A percentile compares a stretch with the other conserved stretches of the same genome.
Evolutionary conservation across 129 eudicot genomes (phyloP).

Genomic region (Flaveria robusta): DNA sequence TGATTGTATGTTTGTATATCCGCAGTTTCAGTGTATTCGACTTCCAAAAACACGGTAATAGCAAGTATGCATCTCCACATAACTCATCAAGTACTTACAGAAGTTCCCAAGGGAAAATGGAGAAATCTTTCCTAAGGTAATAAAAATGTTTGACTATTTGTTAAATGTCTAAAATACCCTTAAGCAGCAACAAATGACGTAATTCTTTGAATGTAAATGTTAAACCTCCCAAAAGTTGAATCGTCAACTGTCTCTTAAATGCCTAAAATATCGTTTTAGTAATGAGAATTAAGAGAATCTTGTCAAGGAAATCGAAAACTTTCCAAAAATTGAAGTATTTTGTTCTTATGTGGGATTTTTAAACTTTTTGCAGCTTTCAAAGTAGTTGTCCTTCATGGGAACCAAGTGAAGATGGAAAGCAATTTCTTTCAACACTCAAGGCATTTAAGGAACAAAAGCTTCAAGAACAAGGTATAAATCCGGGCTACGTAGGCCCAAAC

Average conservation of each 20-base stretch:
- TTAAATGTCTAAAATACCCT: constrained; percentile 20
- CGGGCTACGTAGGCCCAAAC: constrained; percentile 42
- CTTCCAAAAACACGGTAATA: constrained; percentile 74
- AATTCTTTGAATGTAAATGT: neutral
- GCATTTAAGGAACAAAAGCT: constrained; percentile 67
- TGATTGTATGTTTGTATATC: too few relatives aligned
- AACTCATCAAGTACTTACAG: constrained; percentile 49
- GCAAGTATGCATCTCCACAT: constrained; percentile 73
- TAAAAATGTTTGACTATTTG: neutral
- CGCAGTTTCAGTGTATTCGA: constrained; percentile 84
- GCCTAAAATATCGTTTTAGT: too few relatives aligned
- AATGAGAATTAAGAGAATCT: too few relatives aligned
- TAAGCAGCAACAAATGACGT: neutral
- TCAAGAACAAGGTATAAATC: constrained; percentile 48
- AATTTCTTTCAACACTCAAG: constrained; percentile 57
- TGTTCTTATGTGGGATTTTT: neutral
- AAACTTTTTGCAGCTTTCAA: constrained; percentile 61
- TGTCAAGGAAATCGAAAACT: too few relatives aligned
- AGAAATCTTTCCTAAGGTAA: constrained; percentile 89
- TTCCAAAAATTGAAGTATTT: too few relatives aligned
- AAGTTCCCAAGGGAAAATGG: constrained; percentile 98
- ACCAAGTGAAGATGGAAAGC: constrained; percentile 70
- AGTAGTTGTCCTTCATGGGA: constrained; percentile 90
- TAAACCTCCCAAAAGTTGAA: neutral
- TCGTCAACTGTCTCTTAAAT: too few relatives aligned